These are phyloP conservation scores for Codiaeum variegatum DNA, from an alignment of 441 rosid genomes.

Conservation along the genomic window DNA sequence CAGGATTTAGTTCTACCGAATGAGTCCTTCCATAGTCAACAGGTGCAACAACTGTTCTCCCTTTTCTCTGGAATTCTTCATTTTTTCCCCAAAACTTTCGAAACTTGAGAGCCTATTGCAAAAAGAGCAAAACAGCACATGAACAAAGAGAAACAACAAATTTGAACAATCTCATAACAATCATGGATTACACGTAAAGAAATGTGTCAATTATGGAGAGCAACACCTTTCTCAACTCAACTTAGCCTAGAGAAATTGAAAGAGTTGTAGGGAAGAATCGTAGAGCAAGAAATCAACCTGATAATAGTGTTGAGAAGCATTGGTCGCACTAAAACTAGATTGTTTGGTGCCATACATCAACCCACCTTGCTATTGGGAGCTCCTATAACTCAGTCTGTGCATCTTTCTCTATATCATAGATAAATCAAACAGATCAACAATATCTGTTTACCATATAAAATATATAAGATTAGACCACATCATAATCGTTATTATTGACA, in stretches of 20 bases:
- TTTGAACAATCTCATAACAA: no score
- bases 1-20: no score
- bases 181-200: no score
- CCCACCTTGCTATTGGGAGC: conserved; percentile 39
- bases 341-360: conserved; percentile 29
- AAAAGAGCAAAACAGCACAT: no score
- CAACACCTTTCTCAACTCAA: conserved; percentile 2
- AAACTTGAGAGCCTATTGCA: no score
- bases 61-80: no score
- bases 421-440: conserved; percentile 20
- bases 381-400: conserved; percentile 34
- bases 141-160: no score
- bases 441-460: conserved; percentile 12
- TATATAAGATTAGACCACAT: background rate
- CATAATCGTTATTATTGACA: background rate
- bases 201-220: background rate
- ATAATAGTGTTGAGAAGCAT: conserved; percentile 48
- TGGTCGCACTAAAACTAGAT: conserved; percentile 27
- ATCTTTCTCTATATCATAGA: conserved; percentile 53
- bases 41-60: no score
- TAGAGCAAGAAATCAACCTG: conserved; percentile 38
- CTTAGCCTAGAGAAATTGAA: conserved; percentile 6
- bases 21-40: no score
- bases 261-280: conserved; percentile 10
- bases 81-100: no score